Base-by-base conservation (phyloP, 2,329 filamentous ascomycete species). In the Fusarium veterinarium region DNA sequence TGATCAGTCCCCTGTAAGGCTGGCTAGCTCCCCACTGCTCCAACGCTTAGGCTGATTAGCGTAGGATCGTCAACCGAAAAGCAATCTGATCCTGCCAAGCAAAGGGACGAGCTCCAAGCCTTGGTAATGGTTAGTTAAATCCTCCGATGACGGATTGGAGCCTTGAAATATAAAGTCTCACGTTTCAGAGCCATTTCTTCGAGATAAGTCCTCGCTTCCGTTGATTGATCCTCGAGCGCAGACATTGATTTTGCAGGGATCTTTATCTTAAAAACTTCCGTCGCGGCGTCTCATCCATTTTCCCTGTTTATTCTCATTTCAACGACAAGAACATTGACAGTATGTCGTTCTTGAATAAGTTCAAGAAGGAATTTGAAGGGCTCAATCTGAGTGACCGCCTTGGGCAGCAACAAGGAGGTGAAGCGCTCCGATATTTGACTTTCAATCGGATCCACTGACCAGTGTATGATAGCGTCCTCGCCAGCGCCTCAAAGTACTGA, bases 321-420 rank as follows among this genome's bases (percentile, higher is more conserved):
- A 31, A 20, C 2, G 8, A 25, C 12, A 4, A 0, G 2, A 19
- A 6, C 0, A 5, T 11, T 9, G 3, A 23, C 1, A 65, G 2
- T 4, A 73, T 73, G 71, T 73, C 69, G 2, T 67, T 71, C 14
- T 20, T 73, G 1, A 73, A 71, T 2, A 73, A 73, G 17, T 73
- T 73, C 11, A 73, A 62, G 23, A 70, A 71, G 5, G 66, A 73
- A n/a, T 67, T 73, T 19, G 69, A 73, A 28, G 69, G 61, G 0
- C 62, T 73, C n/a, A 73, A 57, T 19, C 17, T 73, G 17, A 25
- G 61, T 2, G 49, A 67, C 0, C 60, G 64, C 8, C 25, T 57
- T n/a, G 56, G 57, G 0, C 41, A 58, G 4, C 69, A 63, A 16
- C 60, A 69, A 16, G 51, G 55, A 30, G 56, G 59, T 64, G 17